Evolutionary conservation across 2,329 filamentous ascomycete species (phyloP).

Genomic region (Aspergillus aculeatus): DNA sequence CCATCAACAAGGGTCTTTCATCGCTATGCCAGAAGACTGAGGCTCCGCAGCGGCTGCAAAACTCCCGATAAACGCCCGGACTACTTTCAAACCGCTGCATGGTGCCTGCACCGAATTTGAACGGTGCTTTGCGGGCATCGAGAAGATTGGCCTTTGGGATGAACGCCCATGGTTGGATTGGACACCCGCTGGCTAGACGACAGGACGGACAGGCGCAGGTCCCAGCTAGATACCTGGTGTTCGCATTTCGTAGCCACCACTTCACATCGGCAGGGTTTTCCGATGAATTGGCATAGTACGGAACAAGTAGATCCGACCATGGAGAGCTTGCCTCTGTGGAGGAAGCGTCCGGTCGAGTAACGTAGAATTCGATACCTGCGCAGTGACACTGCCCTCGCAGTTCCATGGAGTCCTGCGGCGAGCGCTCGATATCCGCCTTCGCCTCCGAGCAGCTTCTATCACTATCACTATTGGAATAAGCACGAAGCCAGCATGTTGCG

Average conservation of each 20-base stretch:
- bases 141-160: slow-evolving; percentile 60
- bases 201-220: slow-evolving; percentile 64
- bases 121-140: slow-evolving; percentile 37
- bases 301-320: slow-evolving; percentile 56
- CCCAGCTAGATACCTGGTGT: slow-evolving; percentile 58
- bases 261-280: slow-evolving; percentile 52
- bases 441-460: neutral
- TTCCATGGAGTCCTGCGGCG: slow-evolving; percentile 14
- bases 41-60: slow-evolving; percentile 63
- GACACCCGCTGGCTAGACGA: slow-evolving; percentile 59
- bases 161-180: slow-evolving; percentile 67
- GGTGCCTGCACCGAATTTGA: slow-evolving; percentile 43
- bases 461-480: neutral
- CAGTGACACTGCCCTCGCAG: slow-evolving; percentile 56
- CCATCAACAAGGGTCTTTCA: slow-evolving; percentile 56
- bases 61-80: slow-evolving; percentile 56
- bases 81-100: slow-evolving; percentile 57
- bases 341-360: slow-evolving; percentile 54
- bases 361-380: slow-evolving; percentile 54
- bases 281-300: slow-evolving; percentile 43
- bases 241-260: slow-evolving; percentile 57
- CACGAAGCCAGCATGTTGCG: slow-evolving; percentile 24
- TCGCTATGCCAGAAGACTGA: slow-evolving; percentile 62
- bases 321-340: slow-evolving; percentile 49
- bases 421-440: neutral